A percentile compares a stretch with the other conserved stretches of the same genome.
These are phyloP conservation scores for Middelhovenomyces tepae DNA, from an alignment of 805 yeast genomes.

Conservation along the genomic window DNA sequence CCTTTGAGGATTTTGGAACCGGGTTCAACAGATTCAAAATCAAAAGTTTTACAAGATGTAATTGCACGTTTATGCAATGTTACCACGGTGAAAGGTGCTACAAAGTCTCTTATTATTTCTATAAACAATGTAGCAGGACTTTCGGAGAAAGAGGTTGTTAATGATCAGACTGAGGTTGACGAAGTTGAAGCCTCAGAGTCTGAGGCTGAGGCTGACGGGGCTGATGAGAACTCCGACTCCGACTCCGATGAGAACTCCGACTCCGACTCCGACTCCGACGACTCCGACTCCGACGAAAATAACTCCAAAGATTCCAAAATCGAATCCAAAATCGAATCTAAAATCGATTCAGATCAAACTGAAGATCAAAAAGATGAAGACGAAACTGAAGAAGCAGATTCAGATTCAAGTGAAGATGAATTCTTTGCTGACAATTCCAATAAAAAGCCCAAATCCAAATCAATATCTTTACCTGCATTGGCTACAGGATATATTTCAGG, in stretches of 20 bases:
- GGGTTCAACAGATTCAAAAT: slow-evolving; percentile 10
- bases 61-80: slow-evolving; percentile 18
- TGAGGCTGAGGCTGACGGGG: slow-evolving; percentile 13
- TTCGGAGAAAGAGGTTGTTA: slow-evolving; percentile 5
- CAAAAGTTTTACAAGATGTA: slow-evolving; percentile 12
- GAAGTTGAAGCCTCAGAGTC: not conserved
- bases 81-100: slow-evolving; percentile 13
- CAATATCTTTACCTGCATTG: slow-evolving; percentile 48
- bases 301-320: not conserved
- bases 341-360: slow-evolving; percentile 6
- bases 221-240: slow-evolving; percentile 16
- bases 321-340: slow-evolving; percentile 23
- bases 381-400: slow-evolving; percentile 28
- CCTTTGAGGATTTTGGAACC: slow-evolving; percentile 5
- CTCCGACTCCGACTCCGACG: slow-evolving; percentile 10
- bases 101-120: slow-evolving; percentile 8
- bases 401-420: slow-evolving; percentile 12
- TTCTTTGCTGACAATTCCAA: slow-evolving; percentile 12
- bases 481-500: slow-evolving; percentile 77
- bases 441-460: slow-evolving; percentile 10
- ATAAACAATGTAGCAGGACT: slow-evolving; percentile 11
- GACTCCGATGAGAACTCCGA: slow-evolving; percentile 14
- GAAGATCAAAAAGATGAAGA: slow-evolving; percentile 1
- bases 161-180: not conserved
- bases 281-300: slow-evolving; percentile 5